These are phyloP conservation scores for Dothistroma septosporum DNA, from an alignment of 2,329 filamentous ascomycete genomes.

Conservation along the genomic window DNA sequence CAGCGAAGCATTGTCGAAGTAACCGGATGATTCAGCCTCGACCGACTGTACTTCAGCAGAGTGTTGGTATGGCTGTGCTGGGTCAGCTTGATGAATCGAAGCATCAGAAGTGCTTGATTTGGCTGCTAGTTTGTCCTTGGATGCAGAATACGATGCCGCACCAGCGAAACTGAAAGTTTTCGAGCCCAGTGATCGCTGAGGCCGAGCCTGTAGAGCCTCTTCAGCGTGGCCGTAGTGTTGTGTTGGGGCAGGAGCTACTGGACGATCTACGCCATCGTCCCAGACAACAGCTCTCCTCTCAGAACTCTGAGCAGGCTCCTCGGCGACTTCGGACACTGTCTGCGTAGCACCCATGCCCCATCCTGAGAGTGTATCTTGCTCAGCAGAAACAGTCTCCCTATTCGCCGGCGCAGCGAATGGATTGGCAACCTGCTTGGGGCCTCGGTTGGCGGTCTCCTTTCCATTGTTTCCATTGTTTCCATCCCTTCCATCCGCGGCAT, in stretches of 20 bases:
- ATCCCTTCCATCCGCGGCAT: neutral
- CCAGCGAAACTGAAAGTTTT: neutral
- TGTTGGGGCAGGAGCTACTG: neutral
- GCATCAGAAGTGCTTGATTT: neutral
- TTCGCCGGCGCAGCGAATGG: neutral
- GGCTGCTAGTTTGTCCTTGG: neutral
- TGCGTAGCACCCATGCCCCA: constrained; percentile 4
- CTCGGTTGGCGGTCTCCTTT: neutral
- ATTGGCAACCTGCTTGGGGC: neutral
- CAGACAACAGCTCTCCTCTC: neutral
- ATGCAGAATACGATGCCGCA: neutral
- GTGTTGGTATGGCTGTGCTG: neutral
- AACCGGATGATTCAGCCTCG: constrained; percentile 1
- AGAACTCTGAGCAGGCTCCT: neutral
- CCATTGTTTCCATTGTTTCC: neutral
- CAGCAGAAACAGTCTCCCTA: neutral
- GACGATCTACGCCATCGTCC: neutral
- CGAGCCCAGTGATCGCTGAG: neutral
- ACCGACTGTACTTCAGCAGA: neutral
- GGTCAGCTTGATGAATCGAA: neutral
- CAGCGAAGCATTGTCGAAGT: constrained; percentile 1
- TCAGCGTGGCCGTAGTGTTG: neutral
- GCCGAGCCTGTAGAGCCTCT: neutral
- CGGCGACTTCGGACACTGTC: neutral
- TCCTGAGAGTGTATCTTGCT: neutral